Evolutionary conservation across 228 moss, liverwort and hornwort species (phyloP), one percentile per base, ranked within the genome.

Genomic region (Sphagnum fallax): DNA sequence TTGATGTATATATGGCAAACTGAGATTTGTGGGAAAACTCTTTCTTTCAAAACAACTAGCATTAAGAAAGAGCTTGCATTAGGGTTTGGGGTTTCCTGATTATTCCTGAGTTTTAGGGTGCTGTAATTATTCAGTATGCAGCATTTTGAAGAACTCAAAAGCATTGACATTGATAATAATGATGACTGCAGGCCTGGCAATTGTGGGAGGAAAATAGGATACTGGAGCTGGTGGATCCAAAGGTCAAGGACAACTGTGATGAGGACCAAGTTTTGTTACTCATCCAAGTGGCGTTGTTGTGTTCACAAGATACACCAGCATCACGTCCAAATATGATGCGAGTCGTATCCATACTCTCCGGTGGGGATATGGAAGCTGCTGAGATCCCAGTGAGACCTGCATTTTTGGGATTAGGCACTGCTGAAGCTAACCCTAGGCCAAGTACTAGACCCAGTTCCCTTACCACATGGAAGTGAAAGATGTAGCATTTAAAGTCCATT

Each of bases 201-300:
- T 47, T 85, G 0, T 69, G 72, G 8, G 85, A 85, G 6, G 70
- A 77, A 16, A 65, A 72, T 0, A 76, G 79, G 0, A 55, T 77
- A n/a, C 53, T 85, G 66, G 77, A 82, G 32, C 73, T 85, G 6
- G 51, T 77, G 0, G 85, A 85, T 51, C 79, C 77, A 18, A 79
- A 67, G 65, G 74, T 85, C 68, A 72, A 67, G 52, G 73, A 66
- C 49, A 72, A 67, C 5, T 69, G 79, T 60, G 79, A 77, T 16
- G 76, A 77, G 63, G 72, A 63, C 62, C 77, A 82, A 75, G 79
- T 75, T 4, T 68, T 64, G 5, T 62, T 71, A 50, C 51, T 85
- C 8, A 82, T 85, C 49, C 53, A 73, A 68, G 85, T 85, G 70
- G 85, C 82, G 0, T 77, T 85, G 4, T 75, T 85, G 16, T 85